Evolutionary conservation across 345 rosid species (phyloP), one percentile per base, ranked within the genome.

Genomic region (Physaria fendleri): DNA sequence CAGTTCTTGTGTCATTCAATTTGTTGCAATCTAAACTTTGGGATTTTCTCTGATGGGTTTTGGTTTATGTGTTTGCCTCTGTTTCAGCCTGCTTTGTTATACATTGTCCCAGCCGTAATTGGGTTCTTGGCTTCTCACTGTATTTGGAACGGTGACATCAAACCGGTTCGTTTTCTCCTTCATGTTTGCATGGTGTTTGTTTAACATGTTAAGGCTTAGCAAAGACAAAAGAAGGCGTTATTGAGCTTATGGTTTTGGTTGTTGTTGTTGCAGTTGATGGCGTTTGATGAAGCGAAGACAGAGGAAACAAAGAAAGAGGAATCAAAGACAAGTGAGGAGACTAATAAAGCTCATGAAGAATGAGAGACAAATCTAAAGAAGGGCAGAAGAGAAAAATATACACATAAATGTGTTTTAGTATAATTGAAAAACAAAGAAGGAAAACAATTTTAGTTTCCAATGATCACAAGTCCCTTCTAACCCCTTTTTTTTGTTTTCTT

Each of bases 41-140:
- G 49, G 23, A 13, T 35, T 34, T 8, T 30, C 35, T 42, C 50
- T 61, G 51, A 51, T 61, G 28, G 2, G 34, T 37, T 53, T 47
- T 62, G 27, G 41, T 55, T n/a, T 56, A 21, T 62, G 21, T 32
- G n/a, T 12, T 30, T 33, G 27, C 5, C 28, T 50, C 9, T 40
- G 54, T 56, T 55, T 77, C 90, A 94, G 99, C 99, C 99, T 56
- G 99, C 99, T 25, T 81, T 94, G 61, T 59, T 94, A 69, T 94
- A 94, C 71, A 94, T 94, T 41, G 99, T 94, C 29, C 99, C 99
- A 1, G 76, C 92, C 28, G 96, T 79, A 41, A 82, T 94, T 6
- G 99, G 99, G 60, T 90, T 80, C 81, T 79, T 94, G 76, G 95
- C 84, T 54, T 83, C 76, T 72, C 99, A 94, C 74, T 87, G 88